Base-by-base conservation (phyloP, 2,329 filamentous ascomycete species). In the Cordyceps tenuipes region DNA sequence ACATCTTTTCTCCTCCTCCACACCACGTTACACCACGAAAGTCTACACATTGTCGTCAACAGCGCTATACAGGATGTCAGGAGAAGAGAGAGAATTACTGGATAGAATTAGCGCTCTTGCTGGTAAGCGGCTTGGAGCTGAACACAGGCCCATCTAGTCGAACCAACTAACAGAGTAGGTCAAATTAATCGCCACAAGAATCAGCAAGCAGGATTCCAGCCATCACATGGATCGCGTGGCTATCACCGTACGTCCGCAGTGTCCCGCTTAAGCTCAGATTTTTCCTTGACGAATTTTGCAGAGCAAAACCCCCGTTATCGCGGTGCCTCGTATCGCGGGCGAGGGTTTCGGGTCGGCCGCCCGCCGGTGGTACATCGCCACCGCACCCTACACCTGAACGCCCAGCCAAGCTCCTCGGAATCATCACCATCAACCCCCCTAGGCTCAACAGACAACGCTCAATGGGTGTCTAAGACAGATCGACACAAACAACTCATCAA, bases 401-500 rank as follows among this genome's bases (percentile, higher is more conserved):
- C 67, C 26, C 62, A 68, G 17, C 68, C 68, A 46, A 68, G 72
- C 9, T 60, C 72, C 10, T 70, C 72, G 9, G 72, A 73, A 29
- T 69, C 75, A 3, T 73, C 76, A 36, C 68, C 74, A 3, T 71
- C 73, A 2, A 72, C 69, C 19, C 63, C 65, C 26, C 66, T 67
- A 26, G 72, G 83, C 19, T 63, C 66, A 7, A 60, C 43, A 58
- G 66, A 63, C 31, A 66, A 64, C 9, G 62, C 68, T 36, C 69
- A 68, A 3, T 93, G 88, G 84, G 82, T 94, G 47, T 82, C 85
- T 6, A 89, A 86, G 69, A 87, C 79, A 54, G 89, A 89, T 70
- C 87, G 88, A 54, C 89, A 92, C 69, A 82, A 89, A 69, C 90
- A 95, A 71, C 77, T 95, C 46, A 94, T 95, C 73, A 95, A 93